phyloP scores from a whole-genome alignment of 1,139 yeast genomes.

The Debaryomycetaceae sp. region DNA sequence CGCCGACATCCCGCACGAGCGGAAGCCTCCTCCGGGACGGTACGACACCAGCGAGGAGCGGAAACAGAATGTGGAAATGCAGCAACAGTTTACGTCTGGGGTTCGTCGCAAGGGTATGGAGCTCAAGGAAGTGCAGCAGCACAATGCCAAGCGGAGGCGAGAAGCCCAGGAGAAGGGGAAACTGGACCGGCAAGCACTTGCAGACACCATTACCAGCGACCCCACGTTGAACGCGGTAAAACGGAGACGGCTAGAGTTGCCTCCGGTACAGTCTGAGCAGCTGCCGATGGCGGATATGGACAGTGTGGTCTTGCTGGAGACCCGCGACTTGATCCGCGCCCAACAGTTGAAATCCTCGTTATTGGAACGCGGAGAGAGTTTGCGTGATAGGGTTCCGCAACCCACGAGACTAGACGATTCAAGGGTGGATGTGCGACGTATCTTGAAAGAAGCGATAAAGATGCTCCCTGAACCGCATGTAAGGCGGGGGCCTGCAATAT shows the following conservation, averaged over 20 bases:
- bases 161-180: slow-evolving; percentile 13
- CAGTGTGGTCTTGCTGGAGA: background rate
- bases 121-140: slow-evolving; percentile 27
- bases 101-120: slow-evolving; percentile 41
- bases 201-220: slow-evolving; percentile 15
- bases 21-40: slow-evolving; percentile 56
- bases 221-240: too few relatives aligned
- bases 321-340: background rate
- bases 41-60: slow-evolving; percentile 60
- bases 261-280: slow-evolving; percentile 28
- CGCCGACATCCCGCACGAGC: slow-evolving; percentile 75
- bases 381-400: too few relatives aligned
- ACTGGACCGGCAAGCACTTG: slow-evolving; percentile 20
- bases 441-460: background rate
- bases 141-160: slow-evolving; percentile 19
- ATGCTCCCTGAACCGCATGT: background rate
- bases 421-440: too few relatives aligned
- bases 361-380: slow-evolving; percentile 13
- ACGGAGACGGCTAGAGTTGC: slow-evolving; percentile 38
- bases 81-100: slow-evolving; percentile 30
- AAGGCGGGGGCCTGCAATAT: background rate
- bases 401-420: too few relatives aligned
- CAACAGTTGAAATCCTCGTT: background rate
- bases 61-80: slow-evolving; percentile 24
- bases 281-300: slow-evolving; percentile 2